Percentiles rank a stretch among this genome's conserved stretches.
These are phyloP conservation scores for Oenanthe sinensis DNA, from an alignment of 129 eudicot genomes.

Conservation along the genomic window DNA sequence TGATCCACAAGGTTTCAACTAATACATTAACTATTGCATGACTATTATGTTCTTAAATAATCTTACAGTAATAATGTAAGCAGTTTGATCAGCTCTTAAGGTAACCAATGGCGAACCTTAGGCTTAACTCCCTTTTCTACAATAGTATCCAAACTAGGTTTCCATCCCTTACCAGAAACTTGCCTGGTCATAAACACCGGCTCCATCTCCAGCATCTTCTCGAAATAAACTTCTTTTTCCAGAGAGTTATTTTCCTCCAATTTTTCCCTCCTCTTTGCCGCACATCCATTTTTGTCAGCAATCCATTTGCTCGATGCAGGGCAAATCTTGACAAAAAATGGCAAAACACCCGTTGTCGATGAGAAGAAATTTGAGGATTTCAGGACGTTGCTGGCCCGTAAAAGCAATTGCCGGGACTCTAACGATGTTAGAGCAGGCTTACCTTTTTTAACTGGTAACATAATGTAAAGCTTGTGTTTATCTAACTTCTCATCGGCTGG, in stretches of 20 bases:
- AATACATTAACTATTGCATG: not conserved
- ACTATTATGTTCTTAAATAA: not conserved
- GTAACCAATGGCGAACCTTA: slow-evolving; percentile 50
- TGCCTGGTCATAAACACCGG: slow-evolving; percentile 58
- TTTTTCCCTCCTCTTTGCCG: slow-evolving; percentile 11
- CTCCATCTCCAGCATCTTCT: slow-evolving; percentile 17
- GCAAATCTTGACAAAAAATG: slow-evolving; percentile 57
- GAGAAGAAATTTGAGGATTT: slow-evolving; percentile 25
- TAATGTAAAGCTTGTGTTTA: slow-evolving; percentile 40
- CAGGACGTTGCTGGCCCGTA: slow-evolving; percentile 25
- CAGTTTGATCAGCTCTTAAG: slow-evolving; percentile 14
- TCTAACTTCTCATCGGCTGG: slow-evolving; percentile 71
- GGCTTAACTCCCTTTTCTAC: slow-evolving; percentile 48
- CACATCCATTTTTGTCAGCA: slow-evolving; percentile 9
- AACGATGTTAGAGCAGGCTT: slow-evolving; percentile 39
- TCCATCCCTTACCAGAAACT: slow-evolving; percentile 79
- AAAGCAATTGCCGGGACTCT: slow-evolving; percentile 40
- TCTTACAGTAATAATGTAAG: not conserved
- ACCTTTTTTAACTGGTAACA: slow-evolving; percentile 59
- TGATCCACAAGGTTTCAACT: not conserved
- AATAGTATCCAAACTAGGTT: slow-evolving; percentile 88
- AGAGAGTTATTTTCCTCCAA: not conserved
- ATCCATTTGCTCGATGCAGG: slow-evolving; percentile 12
- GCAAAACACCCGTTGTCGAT: slow-evolving; percentile 43
- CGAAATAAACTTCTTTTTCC: not conserved